Conservation (phyloP, 176 grass and related monocot genomes). For the Metroxylon sagu region DNA sequence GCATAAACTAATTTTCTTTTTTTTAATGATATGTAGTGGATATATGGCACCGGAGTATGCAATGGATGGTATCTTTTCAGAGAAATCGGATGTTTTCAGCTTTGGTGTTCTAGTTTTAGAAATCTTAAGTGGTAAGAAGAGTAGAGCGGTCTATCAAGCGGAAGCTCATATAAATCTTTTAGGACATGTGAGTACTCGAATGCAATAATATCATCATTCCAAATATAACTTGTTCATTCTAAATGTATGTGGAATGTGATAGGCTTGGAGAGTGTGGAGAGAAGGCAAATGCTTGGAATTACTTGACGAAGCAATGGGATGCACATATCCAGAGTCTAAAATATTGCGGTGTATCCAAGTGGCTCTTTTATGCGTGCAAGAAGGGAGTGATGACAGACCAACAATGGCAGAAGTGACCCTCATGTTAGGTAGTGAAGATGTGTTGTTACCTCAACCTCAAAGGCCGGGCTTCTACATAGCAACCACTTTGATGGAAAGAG, state of each 20-base stretch:
- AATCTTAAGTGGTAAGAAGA: conserved; percentile 3
- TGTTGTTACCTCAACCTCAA: neutral
- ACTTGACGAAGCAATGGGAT: neutral
- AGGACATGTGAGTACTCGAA: neutral
- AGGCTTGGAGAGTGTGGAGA: neutral
- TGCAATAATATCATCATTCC: neutral
- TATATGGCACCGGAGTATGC: conserved; percentile 5
- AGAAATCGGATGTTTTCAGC: conserved; percentile 7
- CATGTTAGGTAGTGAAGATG: neutral
- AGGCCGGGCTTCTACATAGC: neutral
- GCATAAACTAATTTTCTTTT: neutral
- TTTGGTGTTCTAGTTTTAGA: neutral
- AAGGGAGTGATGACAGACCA: neutral
- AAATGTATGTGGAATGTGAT: neutral
- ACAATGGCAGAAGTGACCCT: neutral
- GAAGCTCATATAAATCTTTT: neutral
- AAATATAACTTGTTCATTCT: neutral
- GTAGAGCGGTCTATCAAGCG: neutral
- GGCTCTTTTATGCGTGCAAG: conserved; percentile 6
- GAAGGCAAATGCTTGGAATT: neutral
- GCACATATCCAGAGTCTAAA: neutral
- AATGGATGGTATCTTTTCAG: conserved; percentile 3
- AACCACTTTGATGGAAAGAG: too few relatives aligned
- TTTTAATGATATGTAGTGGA: neutral
- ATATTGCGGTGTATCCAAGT: neutral